Base-by-base conservation (phyloP, 202 grass and related monocot species). In the Schoenoplectus tabernaemontani region DNA sequence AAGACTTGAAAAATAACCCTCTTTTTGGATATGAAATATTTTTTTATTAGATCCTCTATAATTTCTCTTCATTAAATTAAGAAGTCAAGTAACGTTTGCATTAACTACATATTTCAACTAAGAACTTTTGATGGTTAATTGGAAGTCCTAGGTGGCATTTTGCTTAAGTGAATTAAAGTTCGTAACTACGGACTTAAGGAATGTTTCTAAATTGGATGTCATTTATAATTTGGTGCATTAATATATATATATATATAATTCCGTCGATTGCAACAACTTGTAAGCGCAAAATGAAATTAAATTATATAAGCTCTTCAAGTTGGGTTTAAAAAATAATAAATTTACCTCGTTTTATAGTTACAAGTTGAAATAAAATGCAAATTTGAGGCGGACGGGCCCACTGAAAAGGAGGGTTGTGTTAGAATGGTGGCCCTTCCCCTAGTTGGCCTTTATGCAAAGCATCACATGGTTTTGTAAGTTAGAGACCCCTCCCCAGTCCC, bases 381-480 rank as follows among this genome's bases (percentile, higher is more conserved):
- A 47, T 75, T 56, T 75, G 48, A 36, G 36, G 71, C 2, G 71
- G 16, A 64, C 51, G 59, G 20, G 0, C 42, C 78, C 78, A 62
- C 78, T 7, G 30, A 75, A 65, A 80, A 48, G 36, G 41, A n/a
- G 30, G 53, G 23, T 82, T 67, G 79, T 83, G 91, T 73, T 77
- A 87, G 56, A 70, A 83, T 64, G 87, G 83, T 87, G 87, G 87
- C 80, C 92, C 85, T 82, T 57, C 15, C 79, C 72, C 79, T 83
- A 57, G 81, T 75, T 84, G 85, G 92, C 86, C 85, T 82, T 81
- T 82, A 86, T 24, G 78, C 44, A 59, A 86, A 83, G 67, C 72
- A 34, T 88, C 87, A 90, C 92, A 96, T 96, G 92, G 84, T 36
- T 87, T 57, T 83, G 89, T 85, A 90, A 77, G 89, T 83, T 85